These are phyloP conservation scores for Nepenthes alata DNA, from an alignment of 179 eudicot species.

Conservation along the genomic window DNA sequence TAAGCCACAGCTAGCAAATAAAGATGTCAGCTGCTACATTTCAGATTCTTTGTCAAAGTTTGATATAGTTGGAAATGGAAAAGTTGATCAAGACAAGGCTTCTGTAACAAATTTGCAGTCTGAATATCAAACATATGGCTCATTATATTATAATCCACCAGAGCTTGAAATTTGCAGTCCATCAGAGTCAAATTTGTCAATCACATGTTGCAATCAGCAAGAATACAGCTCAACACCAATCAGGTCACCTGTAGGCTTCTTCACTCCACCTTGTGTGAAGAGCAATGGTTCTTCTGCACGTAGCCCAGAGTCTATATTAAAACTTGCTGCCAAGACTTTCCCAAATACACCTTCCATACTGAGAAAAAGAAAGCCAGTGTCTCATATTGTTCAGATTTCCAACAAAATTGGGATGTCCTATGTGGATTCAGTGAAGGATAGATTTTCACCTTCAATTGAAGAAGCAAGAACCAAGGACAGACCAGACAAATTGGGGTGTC, in stretches of 20 bases:
- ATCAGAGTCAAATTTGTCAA: constrained; percentile 22
- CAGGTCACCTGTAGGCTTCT: constrained; percentile 29
- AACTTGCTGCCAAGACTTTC: constrained; percentile 72
- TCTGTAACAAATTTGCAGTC: constrained; percentile 18
- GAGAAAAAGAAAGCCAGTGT: constrained; percentile 55
- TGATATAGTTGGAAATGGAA: constrained; percentile 20
- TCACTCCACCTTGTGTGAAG: constrained; percentile 70
- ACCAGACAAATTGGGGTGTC: constrained; percentile 21
- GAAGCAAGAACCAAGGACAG: constrained; percentile 11
- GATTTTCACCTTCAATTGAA: constrained; percentile 11
- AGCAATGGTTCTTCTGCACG: constrained; percentile 22
- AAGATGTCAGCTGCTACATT: constrained; percentile 8
- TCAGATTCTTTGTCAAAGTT: constrained; percentile 11
- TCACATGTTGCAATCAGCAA: constrained; percentile 14
- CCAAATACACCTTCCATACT: constrained; percentile 84
- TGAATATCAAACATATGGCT: constrained; percentile 26
- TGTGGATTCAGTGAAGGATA: constrained; percentile 20
- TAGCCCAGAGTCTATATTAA: constrained; percentile 67
- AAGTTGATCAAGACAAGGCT: constrained; percentile 20
- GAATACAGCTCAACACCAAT: constrained; percentile 23
- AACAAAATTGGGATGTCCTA: constrained; percentile 19
- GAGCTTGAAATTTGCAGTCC: constrained; percentile 26
- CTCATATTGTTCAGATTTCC: constrained; percentile 17
- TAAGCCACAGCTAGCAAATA: constrained; percentile 18
- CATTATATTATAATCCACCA: constrained; percentile 54